phyloP scores from a whole-genome alignment of 2,329 filamentous ascomycete genomes.

The Myriosclerotinia scirpicola region DNA sequence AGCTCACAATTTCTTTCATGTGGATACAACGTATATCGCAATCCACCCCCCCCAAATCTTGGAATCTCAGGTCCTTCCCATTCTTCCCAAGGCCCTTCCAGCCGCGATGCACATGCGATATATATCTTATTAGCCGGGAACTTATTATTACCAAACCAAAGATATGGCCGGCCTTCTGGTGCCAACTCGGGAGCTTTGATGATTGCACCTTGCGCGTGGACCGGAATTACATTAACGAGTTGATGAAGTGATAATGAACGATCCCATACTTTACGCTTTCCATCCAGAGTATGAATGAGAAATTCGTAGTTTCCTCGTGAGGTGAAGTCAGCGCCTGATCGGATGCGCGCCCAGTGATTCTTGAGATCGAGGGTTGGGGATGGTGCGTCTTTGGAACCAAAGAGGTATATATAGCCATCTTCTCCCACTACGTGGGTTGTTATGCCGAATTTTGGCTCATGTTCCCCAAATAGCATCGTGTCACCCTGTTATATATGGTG shows the following conservation, averaged over 20 bases:
- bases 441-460: constrained; percentile 16
- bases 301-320: constrained; percentile 17
- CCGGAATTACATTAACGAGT: background rate
- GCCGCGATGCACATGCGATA: background rate
- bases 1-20: background rate
- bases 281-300: constrained; percentile 11
- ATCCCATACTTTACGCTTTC: constrained; percentile 13
- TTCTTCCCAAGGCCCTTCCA: constrained; percentile 15
- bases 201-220: constrained; percentile 17
- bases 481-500: background rate
- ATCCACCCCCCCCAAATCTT: background rate
- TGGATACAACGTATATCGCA: constrained; percentile 18
- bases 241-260: constrained; percentile 11
- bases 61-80: constrained; percentile 15
- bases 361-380: constrained; percentile 13
- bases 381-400: constrained; percentile 13
- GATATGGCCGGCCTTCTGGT: constrained; percentile 8
- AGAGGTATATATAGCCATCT: constrained; percentile 12
- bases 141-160: constrained; percentile 17
- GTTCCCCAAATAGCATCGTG: background rate
- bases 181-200: background rate
- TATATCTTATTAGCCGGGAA: constrained; percentile 4
- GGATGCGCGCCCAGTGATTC: constrained; percentile 14
- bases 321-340: constrained; percentile 3
- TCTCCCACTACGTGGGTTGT: background rate